Evolutionary conservation across 306 rosid species (phyloP).

Genomic region (Vigna hirtella): DNA sequence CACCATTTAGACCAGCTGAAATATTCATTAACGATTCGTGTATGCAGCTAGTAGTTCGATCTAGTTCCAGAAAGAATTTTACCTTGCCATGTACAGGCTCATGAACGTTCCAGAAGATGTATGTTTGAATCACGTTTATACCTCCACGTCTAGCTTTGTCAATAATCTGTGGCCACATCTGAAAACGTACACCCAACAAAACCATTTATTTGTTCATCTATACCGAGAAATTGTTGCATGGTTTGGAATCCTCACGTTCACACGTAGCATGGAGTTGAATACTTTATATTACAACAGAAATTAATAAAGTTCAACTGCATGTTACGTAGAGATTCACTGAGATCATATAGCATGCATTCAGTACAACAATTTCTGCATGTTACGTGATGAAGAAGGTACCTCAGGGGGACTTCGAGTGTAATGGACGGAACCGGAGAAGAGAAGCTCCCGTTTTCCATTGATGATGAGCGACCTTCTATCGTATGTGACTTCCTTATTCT

Average conservation of each 20-base stretch:
- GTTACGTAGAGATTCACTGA: not conserved
- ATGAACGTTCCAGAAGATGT: slow-evolving; percentile 90
- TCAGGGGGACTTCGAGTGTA: slow-evolving; percentile 82
- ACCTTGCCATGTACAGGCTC: slow-evolving; percentile 83
- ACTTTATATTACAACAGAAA: no score
- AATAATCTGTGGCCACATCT: slow-evolving; percentile 84
- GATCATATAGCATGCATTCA: no score
- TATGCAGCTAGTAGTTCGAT: not conserved
- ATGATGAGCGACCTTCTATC: slow-evolving; percentile 53
- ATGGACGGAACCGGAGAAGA: slow-evolving; percentile 88
- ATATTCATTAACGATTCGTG: not conserved
- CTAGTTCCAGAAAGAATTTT: not conserved
- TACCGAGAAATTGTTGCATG: no score
- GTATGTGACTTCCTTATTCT: slow-evolving; percentile 14
- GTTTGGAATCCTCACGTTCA: no score
- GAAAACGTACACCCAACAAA: slow-evolving; percentile 15
- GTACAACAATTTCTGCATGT: not conserved
- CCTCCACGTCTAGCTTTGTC: slow-evolving; percentile 79
- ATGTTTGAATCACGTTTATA: slow-evolving; percentile 79
- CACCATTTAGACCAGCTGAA: not conserved
- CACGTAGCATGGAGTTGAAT: no score
- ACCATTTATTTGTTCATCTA: not conserved
- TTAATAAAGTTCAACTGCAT: no score
- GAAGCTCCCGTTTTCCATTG: slow-evolving; percentile 68
- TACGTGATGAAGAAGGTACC: slow-evolving; percentile 46